These are phyloP conservation scores for Pleurotus ostreatus DNA, from an alignment of 768 basidiomycete genomes.

Conservation along the genomic window DNA sequence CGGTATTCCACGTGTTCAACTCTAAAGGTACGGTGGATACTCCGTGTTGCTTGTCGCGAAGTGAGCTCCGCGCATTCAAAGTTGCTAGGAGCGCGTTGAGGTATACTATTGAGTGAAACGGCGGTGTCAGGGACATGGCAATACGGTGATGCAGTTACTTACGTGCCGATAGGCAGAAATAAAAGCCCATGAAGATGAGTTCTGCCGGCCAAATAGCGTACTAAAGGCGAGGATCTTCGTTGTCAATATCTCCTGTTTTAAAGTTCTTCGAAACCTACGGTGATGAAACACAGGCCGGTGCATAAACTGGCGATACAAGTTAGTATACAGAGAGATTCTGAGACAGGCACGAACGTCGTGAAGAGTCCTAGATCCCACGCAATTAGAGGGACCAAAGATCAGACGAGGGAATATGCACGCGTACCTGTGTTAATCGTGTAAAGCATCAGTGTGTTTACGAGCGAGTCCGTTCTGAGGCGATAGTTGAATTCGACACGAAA, in stretches of 20 bases:
- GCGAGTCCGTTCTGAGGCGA: slow-evolving; percentile 28
- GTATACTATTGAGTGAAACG: slow-evolving; percentile 25
- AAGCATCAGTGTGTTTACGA: slow-evolving; percentile 38
- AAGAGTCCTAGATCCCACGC: slow-evolving; percentile 12
- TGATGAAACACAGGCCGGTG: slow-evolving; percentile 23
- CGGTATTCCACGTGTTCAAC: background rate
- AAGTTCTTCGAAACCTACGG: slow-evolving; percentile 17
- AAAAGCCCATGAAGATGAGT: slow-evolving; percentile 42
- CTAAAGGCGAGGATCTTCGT: slow-evolving; percentile 11
- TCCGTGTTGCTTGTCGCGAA: slow-evolving; percentile 5
- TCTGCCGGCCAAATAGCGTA: slow-evolving; percentile 40
- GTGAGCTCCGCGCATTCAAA: slow-evolving; percentile 12
- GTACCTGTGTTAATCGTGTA: slow-evolving; percentile 42
- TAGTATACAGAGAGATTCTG: slow-evolving; percentile 7
- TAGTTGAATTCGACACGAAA: background rate
- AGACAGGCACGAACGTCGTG: background rate
- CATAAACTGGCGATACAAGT: background rate
- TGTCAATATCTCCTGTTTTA: background rate
- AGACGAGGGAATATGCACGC: background rate
- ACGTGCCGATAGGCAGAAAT: slow-evolving; percentile 39
- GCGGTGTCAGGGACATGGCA: background rate
- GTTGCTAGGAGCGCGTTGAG: slow-evolving; percentile 33
- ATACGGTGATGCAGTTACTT: slow-evolving; percentile 20
- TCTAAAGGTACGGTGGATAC: slow-evolving; percentile 1
- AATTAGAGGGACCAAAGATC: background rate